phyloP scores from a whole-genome alignment of 257 asterid genomes.

The Solanum boliviense region DNA sequence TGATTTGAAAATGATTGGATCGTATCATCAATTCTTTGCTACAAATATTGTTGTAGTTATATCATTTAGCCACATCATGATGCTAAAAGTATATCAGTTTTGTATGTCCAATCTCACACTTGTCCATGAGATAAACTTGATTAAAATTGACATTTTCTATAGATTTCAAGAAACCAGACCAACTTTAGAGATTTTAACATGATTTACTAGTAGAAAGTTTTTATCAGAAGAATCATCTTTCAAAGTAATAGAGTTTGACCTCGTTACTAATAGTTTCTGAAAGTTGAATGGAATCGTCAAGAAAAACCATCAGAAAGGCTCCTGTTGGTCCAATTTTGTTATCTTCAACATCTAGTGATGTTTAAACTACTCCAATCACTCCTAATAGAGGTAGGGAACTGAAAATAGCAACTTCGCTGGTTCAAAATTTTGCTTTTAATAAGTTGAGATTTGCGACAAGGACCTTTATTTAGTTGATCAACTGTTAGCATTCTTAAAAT shows the following conservation, averaged over 20 bases:
- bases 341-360: neutral
- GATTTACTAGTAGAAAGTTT: neutral
- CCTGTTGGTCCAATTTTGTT: constrained; percentile 18
- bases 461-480: constrained; percentile 19
- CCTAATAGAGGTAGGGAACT: constrained; percentile 50
- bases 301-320: constrained; percentile 41
- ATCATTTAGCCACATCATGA: neutral
- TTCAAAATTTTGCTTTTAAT: constrained; percentile 49
- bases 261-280: neutral
- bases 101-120: neutral
- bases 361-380: constrained; percentile 40
- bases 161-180: neutral
- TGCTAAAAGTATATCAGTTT: neutral
- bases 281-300: constrained; percentile 34
- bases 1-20: neutral
- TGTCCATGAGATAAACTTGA: neutral
- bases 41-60: neutral
- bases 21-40: neutral
- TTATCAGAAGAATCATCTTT: neutral
- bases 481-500: no score
- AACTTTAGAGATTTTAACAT: neutral
- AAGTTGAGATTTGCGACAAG: constrained; percentile 63
- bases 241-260: neutral
- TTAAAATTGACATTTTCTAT: neutral
- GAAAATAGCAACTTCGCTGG: constrained; percentile 60